These are phyloP conservation scores for Pyrus hybrid DNA, from an alignment of 331 rosid genomes.

Conservation along the genomic window DNA sequence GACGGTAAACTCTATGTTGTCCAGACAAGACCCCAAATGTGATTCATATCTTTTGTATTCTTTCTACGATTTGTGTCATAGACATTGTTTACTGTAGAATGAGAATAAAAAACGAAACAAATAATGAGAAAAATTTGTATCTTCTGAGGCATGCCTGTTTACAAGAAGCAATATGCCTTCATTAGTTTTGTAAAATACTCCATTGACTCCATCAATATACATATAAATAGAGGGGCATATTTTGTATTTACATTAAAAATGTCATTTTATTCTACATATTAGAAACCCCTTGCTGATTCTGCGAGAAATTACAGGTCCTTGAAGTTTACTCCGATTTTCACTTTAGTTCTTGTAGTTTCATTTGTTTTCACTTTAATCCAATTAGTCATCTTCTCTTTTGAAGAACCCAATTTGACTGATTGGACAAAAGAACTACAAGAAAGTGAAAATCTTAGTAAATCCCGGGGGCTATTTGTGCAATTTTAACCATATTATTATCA, in stretches of 20 bases:
- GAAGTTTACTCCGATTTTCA: too few relatives aligned
- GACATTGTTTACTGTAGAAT: not conserved
- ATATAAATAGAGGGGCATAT: not conserved
- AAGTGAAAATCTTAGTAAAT: too few relatives aligned
- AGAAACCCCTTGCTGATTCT: not conserved
- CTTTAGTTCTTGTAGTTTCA: too few relatives aligned
- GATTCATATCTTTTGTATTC: slow-evolving; percentile 12
- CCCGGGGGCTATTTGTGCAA: too few relatives aligned
- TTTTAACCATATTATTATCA: too few relatives aligned
- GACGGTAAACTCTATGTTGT: slow-evolving; percentile 86
- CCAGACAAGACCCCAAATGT: slow-evolving; percentile 98
- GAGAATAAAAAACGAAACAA: not conserved
- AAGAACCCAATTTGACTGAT: too few relatives aligned
- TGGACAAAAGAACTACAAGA: too few relatives aligned
- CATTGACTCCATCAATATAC: not conserved
- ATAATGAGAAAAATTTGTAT: not conserved
- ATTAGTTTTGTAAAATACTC: not conserved
- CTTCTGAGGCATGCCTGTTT: not conserved
- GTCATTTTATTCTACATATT: not conserved
- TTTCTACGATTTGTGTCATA: not conserved
- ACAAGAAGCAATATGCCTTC: not conserved
- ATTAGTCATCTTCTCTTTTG: too few relatives aligned
- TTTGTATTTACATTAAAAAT: not conserved
- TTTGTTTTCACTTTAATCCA: too few relatives aligned
- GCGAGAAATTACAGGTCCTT: not conserved